Conservation (phyloP, 176 grass and related monocot species). For the Ensete ventricosum region DNA sequence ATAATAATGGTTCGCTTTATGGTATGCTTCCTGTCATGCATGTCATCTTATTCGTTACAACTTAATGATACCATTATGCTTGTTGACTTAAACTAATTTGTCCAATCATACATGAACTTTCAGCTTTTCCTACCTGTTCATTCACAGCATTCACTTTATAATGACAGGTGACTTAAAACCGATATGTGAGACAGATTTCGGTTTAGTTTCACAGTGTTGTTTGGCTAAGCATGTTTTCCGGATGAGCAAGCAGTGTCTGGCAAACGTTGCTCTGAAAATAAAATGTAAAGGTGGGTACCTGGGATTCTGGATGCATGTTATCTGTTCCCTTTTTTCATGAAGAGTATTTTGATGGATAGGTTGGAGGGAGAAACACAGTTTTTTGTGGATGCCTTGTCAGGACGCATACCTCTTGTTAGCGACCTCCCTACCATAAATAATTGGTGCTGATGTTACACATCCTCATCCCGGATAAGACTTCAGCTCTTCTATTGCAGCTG, state of each 20-base stretch:
- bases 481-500: conserved; percentile 88
- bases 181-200: conserved; percentile 84
- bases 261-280: conserved; percentile 91
- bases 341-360: conserved; percentile 20
- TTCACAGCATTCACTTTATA: background rate
- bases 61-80: no score
- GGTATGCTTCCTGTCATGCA: conserved; percentile 21
- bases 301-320: background rate
- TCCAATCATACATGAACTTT: background rate
- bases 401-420: conserved; percentile 74
- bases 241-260: conserved; percentile 76
- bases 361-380: conserved; percentile 88
- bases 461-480: conserved; percentile 91
- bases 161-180: conserved; percentile 80
- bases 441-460: conserved; percentile 90
- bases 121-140: background rate
- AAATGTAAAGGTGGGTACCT: conserved; percentile 75
- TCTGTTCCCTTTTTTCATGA: background rate
- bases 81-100: background rate
- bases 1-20: conserved; percentile 86
- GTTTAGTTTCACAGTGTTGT: conserved; percentile 80
- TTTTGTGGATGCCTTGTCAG: conserved; percentile 63
- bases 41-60: no score
- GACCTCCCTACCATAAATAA: conserved; percentile 84
- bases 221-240: conserved; percentile 74